Percentiles rank a stretch among this genome's conserved stretches.
Conservation (phyloP, 2,329 filamentous ascomycete genomes). For the Cladophialophora psammophila region DNA sequence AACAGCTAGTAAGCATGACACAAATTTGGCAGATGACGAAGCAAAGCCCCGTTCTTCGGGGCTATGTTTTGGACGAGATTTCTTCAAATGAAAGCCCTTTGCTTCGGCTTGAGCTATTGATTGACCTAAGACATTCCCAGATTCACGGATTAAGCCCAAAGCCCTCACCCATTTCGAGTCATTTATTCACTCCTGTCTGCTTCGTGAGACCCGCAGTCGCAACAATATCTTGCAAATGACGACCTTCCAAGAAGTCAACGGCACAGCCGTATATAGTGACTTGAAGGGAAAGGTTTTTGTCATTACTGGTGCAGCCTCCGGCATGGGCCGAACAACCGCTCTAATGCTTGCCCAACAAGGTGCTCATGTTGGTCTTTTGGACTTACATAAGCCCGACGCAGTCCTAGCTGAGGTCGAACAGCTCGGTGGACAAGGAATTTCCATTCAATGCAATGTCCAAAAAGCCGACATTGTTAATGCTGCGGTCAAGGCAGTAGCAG, state of each 20-base stretch:
- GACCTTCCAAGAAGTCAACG: slow-evolving; percentile 5
- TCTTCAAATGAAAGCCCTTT: background rate
- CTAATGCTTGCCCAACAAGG: slow-evolving; percentile 15
- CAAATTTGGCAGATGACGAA: background rate
- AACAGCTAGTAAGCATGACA: background rate
- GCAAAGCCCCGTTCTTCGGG: background rate
- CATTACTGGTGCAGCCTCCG: slow-evolving; percentile 11
- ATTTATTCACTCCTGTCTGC: background rate
- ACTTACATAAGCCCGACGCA: slow-evolving; percentile 12
- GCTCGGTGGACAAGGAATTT: slow-evolving; percentile 1
- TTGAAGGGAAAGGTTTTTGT: slow-evolving; percentile 14
- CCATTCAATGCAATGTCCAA: slow-evolving; percentile 10
- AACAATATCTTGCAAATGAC: background rate
- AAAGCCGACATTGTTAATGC: background rate
- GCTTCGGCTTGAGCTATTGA: background rate
- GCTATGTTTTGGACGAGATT: background rate
- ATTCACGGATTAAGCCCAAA: background rate
- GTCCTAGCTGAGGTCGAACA: slow-evolving; percentile 13
- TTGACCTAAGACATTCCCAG: background rate
- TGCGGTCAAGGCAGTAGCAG: slow-evolving; percentile 1
- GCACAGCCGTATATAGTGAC: slow-evolving; percentile 8
- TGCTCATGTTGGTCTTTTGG: slow-evolving; percentile 9
- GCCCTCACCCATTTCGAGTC: background rate
- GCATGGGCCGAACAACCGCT: slow-evolving; percentile 11
- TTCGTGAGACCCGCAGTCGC: background rate